Conservation (phyloP, 1,284 basidiomycete species). For the Pascua sp. region DNA sequence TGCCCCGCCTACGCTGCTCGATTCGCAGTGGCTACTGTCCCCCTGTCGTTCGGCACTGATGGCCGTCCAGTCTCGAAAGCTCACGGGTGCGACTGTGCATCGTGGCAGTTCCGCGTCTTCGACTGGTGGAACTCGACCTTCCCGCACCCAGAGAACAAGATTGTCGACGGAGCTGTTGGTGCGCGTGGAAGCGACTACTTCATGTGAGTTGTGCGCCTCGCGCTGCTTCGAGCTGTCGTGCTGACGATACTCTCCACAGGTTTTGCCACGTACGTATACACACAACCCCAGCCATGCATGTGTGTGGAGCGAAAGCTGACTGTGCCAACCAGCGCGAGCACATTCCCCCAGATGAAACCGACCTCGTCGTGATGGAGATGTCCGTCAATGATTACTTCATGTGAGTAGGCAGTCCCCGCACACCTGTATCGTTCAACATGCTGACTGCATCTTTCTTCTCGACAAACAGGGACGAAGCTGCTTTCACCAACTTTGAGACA, state of each 20-base stretch:
- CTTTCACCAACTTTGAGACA: conserved; percentile 4
- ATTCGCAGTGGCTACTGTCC: too few relatives aligned
- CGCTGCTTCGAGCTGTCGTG: not conserved
- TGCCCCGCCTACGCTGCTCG: too few relatives aligned
- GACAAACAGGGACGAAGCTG: not conserved
- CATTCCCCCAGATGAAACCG: not conserved
- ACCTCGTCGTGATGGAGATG: conserved; percentile 3
- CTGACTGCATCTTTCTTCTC: not conserved
- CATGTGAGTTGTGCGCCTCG: not conserved
- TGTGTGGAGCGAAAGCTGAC: not conserved
- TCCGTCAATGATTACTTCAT: conserved; percentile 1
- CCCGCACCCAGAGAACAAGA: not conserved
- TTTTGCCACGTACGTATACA: conserved; percentile 2
- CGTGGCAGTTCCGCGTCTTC: not conserved
- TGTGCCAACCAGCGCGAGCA: not conserved
- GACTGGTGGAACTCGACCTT: not conserved
- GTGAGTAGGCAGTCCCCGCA: not conserved
- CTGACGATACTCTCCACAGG: not conserved
- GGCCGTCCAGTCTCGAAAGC: not conserved
- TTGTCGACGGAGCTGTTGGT: not conserved
- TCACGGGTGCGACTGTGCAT: conserved; percentile 1
- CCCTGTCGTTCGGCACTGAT: not conserved
- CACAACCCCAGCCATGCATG: not conserved
- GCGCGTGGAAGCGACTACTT: conserved; percentile 7
- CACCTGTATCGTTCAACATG: too few relatives aligned